phyloP scores from a whole-genome alignment of 768 basidiomycete species.

The Lentinula sp. region DNA sequence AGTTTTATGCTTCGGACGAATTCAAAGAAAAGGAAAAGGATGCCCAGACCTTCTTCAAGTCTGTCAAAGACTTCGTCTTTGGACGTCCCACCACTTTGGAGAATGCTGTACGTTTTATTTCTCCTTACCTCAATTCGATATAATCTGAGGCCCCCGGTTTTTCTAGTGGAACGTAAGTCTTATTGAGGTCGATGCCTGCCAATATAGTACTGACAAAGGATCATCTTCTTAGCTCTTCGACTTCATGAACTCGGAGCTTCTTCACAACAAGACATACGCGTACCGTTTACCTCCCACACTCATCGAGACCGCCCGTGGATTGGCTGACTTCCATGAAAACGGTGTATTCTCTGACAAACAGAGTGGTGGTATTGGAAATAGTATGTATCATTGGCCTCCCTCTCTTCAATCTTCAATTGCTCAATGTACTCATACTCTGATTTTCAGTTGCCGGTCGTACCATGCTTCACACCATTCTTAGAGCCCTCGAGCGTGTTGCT shows the following conservation, averaged over 20 bases:
- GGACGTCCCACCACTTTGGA: conserved; percentile 61
- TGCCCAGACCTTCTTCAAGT: conserved; percentile 60
- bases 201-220: neutral
- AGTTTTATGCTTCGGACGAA: conserved; percentile 53
- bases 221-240: conserved; percentile 53
- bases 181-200: neutral
- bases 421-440: neutral
- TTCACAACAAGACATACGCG: conserved; percentile 79
- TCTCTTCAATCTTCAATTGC: neutral
- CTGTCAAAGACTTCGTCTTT: conserved; percentile 65
- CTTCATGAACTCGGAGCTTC: conserved; percentile 68
- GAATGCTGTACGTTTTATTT: conserved; percentile 49
- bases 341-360: conserved; percentile 62
- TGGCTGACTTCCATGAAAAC: conserved; percentile 78
- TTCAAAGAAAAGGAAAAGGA: conserved; percentile 58
- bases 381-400: conserved; percentile 34
- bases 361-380: conserved; percentile 69
- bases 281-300: conserved; percentile 75
- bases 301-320: conserved; percentile 65
- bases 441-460: conserved; percentile 75
- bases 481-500: conserved; percentile 69
- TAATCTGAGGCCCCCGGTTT: conserved; percentile 12
- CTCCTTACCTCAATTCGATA: neutral
- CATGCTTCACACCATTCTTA: conserved; percentile 64
- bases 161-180: conserved; percentile 67